A percentile compares a stretch with the other conserved stretches of the same genome.
Conservation (phyloP, 805 yeast genomes). For the Candida pseudofarinosa region DNA sequence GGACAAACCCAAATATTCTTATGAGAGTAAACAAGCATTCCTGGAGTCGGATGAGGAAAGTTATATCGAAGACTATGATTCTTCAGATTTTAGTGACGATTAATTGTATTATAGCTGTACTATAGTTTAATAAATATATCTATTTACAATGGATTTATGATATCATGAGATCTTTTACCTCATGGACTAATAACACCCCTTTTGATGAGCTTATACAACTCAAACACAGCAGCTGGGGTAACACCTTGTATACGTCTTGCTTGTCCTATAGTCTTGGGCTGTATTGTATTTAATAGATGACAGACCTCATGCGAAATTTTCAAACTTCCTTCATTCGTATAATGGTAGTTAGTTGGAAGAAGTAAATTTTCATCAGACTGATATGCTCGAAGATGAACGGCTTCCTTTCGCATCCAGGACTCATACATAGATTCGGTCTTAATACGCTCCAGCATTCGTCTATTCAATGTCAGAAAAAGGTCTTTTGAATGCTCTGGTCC, state of each 20-base stretch:
- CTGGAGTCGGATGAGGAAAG: neutral
- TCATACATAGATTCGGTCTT: constrained; percentile 80
- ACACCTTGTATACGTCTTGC: constrained; percentile 93
- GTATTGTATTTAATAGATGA: constrained; percentile 60
- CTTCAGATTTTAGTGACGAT: neutral
- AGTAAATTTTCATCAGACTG: constrained; percentile 74
- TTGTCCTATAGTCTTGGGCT: constrained; percentile 90
- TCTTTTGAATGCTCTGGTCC: constrained; percentile 2
- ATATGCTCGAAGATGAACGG: constrained; percentile 67
- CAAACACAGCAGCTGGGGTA: constrained; percentile 89
- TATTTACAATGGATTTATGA: constrained; percentile 12
- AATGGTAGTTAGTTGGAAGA: constrained; percentile 68
- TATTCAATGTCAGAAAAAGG: constrained; percentile 19
- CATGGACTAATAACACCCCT: constrained; percentile 10
- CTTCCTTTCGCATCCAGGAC: constrained; percentile 74
- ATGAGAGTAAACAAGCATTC: neutral
- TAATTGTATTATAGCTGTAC: constrained; percentile 8
- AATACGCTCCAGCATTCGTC: constrained; percentile 53
- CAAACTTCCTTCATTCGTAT: constrained; percentile 46
- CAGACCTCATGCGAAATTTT: constrained; percentile 74
- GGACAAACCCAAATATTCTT: neutral
- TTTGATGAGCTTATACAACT: constrained; percentile 56
- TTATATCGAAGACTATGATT: neutral
- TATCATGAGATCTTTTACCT: neutral
- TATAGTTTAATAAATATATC: constrained; percentile 2